Evolutionary conservation across 352 stramenopile species (phyloP).

Genomic region (Pythium sukuiense): DNA sequence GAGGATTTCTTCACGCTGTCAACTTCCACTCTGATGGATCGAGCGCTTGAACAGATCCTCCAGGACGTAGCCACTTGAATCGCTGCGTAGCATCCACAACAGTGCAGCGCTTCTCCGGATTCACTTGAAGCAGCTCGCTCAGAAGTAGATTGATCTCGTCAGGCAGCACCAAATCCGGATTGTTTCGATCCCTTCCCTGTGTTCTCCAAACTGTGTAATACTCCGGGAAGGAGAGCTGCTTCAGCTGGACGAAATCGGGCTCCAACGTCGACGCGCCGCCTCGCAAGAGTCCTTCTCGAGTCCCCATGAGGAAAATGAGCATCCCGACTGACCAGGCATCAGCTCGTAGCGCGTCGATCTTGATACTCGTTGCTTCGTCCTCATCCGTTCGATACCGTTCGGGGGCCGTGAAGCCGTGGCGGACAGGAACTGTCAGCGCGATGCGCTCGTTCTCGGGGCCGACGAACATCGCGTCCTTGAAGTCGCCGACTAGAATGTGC

Average conservation of each 20-base stretch:
- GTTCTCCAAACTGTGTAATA: conserved; percentile 16
- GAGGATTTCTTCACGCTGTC: background rate
- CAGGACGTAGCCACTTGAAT: conserved; percentile 13
- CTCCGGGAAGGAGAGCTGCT: conserved; percentile 6
- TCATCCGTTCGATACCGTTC: conserved; percentile 11
- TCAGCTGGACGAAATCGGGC: conserved; percentile 10
- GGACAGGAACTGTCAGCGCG: background rate
- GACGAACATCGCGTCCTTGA: conserved; percentile 22
- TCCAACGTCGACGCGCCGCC: background rate
- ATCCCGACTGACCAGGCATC: conserved; percentile 31
- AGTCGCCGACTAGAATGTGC: conserved; percentile 24
- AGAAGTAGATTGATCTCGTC: conserved; percentile 16
- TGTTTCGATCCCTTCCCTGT: background rate
- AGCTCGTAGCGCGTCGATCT: conserved; percentile 23
- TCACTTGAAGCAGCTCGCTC: conserved; percentile 11
- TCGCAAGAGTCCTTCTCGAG: conserved; percentile 10
- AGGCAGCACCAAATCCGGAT: background rate
- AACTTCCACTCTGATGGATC: conserved; percentile 18
- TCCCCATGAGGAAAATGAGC: conserved; percentile 27
- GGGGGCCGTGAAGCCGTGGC: conserved; percentile 20
- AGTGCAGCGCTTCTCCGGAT: conserved; percentile 7
- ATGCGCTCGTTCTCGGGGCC: background rate
- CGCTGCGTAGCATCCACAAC: conserved; percentile 3
- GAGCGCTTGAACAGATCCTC: background rate
- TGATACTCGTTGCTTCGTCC: background rate